Evolutionary conservation across 352 stramenopile species (phyloP).

Genomic region (Phytophthora nicotianae): DNA sequence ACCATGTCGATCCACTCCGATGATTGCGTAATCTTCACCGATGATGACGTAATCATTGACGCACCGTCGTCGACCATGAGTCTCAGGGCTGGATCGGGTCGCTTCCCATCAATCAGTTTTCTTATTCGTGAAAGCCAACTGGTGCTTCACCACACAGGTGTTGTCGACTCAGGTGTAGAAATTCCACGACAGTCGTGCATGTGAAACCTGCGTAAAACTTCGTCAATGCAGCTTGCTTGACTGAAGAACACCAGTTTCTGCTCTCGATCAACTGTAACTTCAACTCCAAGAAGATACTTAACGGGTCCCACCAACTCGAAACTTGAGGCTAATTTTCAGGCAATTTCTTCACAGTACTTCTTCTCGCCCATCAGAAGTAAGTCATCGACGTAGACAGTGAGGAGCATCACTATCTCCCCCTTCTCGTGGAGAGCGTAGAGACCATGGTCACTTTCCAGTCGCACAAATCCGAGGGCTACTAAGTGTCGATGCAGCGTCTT

Average conservation of each 20-base stretch:
- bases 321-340: background rate
- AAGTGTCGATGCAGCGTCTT: constrained; percentile 1
- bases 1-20: no score
- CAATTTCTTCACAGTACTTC: background rate
- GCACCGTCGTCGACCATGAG: no score
- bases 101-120: no score
- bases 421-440: constrained; percentile 7
- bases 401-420: constrained; percentile 7
- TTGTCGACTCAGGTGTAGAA: no score
- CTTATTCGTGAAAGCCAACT: no score
- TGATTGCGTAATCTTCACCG: no score
- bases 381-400: constrained; percentile 5
- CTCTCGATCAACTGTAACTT: constrained; percentile 6
- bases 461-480: constrained; percentile 1
- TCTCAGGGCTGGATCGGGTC: no score
- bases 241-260: background rate
- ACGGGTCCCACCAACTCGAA: background rate
- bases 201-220: background rate
- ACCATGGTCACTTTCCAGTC: constrained; percentile 8
- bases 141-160: no score
- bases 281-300: constrained; percentile 1
- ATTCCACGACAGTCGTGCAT: background rate
- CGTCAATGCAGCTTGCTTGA: background rate
- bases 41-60: no score
- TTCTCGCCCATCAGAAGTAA: background rate